phyloP scores from a whole-genome alignment of 2,329 filamentous ascomycete species.

The Botrytis hyacinthi region DNA sequence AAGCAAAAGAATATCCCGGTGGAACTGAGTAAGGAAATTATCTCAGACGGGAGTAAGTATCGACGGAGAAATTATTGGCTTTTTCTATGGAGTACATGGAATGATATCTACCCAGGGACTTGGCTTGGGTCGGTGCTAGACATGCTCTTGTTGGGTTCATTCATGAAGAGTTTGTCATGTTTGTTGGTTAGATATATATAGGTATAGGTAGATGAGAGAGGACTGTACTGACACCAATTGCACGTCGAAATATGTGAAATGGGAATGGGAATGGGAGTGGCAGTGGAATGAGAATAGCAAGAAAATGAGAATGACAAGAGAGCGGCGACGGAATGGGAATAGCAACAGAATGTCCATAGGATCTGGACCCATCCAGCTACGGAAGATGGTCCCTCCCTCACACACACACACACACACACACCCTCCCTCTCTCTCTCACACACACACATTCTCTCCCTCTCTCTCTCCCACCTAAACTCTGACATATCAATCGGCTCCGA shows the following conservation, averaged over 20 bases:
- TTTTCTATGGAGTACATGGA: too few species aligned
- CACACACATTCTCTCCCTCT: not conserved
- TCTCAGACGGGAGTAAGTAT: not conserved
- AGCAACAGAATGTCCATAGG: not conserved
- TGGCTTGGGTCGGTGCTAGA: too few species aligned
- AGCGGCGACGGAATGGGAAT: not conserved
- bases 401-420: too few species aligned
- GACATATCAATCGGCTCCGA: not conserved
- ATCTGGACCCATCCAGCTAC: not conserved
- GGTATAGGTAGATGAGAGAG: too few species aligned
- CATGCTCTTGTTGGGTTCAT: too few species aligned
- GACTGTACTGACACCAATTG: too few species aligned
- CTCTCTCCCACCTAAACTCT: not conserved
- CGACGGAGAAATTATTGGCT: not conserved
- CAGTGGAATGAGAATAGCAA: too few species aligned
- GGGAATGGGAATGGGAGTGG: too few species aligned
- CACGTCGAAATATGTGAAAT: too few species aligned
- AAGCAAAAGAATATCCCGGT: not conserved
- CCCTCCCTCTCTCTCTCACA: not conserved
- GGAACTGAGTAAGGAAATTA: not conserved
- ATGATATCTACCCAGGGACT: too few species aligned
- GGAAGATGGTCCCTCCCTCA: not conserved
- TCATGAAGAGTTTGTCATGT: not conserved
- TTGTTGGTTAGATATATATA: not conserved
- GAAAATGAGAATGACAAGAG: too few species aligned